Conservation (phyloP, 1,284 basidiomycete species). For the Ceratobasidium theobromae region DNA sequence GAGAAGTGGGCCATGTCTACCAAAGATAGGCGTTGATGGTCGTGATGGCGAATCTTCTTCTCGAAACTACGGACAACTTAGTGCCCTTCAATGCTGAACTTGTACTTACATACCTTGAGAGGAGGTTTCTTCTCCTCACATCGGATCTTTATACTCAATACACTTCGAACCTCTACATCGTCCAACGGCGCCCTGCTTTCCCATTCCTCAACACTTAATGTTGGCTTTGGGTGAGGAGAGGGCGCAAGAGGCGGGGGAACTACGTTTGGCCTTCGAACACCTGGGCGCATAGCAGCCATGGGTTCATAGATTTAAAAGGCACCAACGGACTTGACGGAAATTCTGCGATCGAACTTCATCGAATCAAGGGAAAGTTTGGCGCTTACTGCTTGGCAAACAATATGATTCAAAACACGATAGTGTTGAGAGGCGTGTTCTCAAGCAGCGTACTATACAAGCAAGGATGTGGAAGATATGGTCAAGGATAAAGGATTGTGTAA, state of each 20-base stretch:
- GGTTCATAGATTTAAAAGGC: neutral
- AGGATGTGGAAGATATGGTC: neutral
- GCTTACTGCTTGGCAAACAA: neutral
- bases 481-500: slow-evolving; percentile 26
- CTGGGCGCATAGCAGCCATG: slow-evolving; percentile 26
- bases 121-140: slow-evolving; percentile 65
- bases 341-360: neutral
- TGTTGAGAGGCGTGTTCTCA: slow-evolving; percentile 29
- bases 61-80: slow-evolving; percentile 30
- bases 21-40: slow-evolving; percentile 47
- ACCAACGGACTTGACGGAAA: neutral
- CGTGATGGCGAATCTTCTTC: slow-evolving; percentile 48
- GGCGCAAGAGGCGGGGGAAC: slow-evolving; percentile 14
- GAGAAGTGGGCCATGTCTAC: slow-evolving; percentile 19
- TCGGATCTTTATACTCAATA: slow-evolving; percentile 63
- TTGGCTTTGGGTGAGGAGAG: slow-evolving; percentile 46
- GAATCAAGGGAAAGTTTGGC: neutral
- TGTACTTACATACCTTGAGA: slow-evolving; percentile 58
- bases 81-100: neutral
- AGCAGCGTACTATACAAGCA: slow-evolving; percentile 29
- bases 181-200: slow-evolving; percentile 74
- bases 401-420: slow-evolving; percentile 18
- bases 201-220: slow-evolving; percentile 81
- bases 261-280: slow-evolving; percentile 5
- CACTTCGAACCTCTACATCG: slow-evolving; percentile 68